Evolutionary conservation across 176 grass and related monocot species (phyloP).

Genomic region (Poa pratensis): DNA sequence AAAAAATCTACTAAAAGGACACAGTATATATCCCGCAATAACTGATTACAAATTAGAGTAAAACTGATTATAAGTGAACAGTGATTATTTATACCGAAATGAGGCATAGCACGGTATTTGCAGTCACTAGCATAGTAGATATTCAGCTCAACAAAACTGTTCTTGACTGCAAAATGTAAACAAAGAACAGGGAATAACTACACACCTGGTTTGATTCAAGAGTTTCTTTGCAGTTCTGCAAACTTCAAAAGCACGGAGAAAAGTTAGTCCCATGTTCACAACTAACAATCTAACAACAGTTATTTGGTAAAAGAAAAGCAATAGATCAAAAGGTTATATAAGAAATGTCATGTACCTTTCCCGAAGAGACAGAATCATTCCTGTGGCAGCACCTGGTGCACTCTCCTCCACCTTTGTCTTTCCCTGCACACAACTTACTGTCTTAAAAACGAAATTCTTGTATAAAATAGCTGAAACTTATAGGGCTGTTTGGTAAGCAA

Average conservation of each 20-base stretch:
- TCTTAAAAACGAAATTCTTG: not conserved
- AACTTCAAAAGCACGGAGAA: slow-evolving; percentile 51
- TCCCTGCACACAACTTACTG: slow-evolving; percentile 52
- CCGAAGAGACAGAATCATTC: slow-evolving; percentile 97
- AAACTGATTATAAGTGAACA: slow-evolving; percentile 8
- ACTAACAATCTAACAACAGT: slow-evolving; percentile 18
- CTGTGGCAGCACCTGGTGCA: slow-evolving; percentile 90
- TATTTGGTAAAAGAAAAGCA: slow-evolving; percentile 12
- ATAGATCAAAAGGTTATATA: slow-evolving; percentile 21
- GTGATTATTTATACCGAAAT: slow-evolving; percentile 15
- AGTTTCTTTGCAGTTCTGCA: slow-evolving; percentile 93
- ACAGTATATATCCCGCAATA: not conserved
- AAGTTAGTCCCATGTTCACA: slow-evolving; percentile 29
- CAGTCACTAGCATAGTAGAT: slow-evolving; percentile 17
- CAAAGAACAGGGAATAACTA: slow-evolving; percentile 1
- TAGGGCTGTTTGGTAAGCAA: not conserved
- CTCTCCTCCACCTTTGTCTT: slow-evolving; percentile 88
- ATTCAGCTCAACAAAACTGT: slow-evolving; percentile 2
- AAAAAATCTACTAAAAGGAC: not conserved
- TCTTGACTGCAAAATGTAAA: slow-evolving; percentile 27
- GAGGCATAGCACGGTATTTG: not conserved
- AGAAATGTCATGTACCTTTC: slow-evolving; percentile 62
- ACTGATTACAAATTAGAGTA: not conserved
- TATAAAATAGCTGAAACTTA: not conserved
- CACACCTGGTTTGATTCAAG: slow-evolving; percentile 84